Conservation (phyloP, 257 asterid species). For the Knoxia roxburghii region DNA sequence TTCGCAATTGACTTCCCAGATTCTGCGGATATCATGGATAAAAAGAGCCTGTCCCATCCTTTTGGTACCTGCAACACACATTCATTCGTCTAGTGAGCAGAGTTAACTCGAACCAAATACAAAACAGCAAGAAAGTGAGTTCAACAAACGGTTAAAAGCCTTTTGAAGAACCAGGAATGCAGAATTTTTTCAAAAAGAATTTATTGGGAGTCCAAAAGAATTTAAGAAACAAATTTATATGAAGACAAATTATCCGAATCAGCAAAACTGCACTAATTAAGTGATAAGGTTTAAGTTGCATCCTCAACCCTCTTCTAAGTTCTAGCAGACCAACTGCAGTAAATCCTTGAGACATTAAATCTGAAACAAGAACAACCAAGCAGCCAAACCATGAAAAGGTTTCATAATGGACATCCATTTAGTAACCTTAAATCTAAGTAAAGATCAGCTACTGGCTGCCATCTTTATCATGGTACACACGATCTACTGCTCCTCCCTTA, state of each 20-base stretch:
- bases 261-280: background rate
- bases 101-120: background rate
- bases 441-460: background rate
- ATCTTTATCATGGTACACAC: background rate
- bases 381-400: background rate
- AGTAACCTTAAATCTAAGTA: too few relatives aligned
- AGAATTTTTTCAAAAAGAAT: too few relatives aligned
- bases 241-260: background rate
- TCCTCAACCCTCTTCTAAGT: background rate
- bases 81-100: background rate
- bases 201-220: background rate
- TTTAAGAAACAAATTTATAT: background rate
- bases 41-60: constrained; percentile 84
- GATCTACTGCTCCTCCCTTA: background rate
- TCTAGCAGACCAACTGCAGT: background rate
- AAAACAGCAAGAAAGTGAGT: background rate
- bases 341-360: background rate
- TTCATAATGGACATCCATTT: background rate
- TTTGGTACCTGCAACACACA: constrained; percentile 65
- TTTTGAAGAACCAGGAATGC: background rate
- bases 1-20: constrained; percentile 66
- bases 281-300: background rate
- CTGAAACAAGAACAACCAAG: background rate
- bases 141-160: too few relatives aligned
- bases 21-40: constrained; percentile 53